Evolutionary conservation across 2,329 filamentous ascomycete species (phyloP).

Genomic region (Diaporthe helianthi): DNA sequence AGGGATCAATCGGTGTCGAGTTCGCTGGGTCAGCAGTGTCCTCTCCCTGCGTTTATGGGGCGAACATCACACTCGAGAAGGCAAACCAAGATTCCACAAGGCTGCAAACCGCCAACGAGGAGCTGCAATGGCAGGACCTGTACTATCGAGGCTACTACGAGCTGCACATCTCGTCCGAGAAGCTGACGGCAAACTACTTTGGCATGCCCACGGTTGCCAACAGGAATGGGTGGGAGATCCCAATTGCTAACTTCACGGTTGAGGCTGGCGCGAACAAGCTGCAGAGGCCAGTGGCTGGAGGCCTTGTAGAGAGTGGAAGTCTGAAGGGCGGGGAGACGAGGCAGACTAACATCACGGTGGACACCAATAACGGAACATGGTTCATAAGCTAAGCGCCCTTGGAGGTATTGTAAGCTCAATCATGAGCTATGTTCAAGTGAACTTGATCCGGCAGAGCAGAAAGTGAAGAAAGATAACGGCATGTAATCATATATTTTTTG

Average conservation of each 20-base stretch:
- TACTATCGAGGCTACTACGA: slow-evolving; percentile 80
- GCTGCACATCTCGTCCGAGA: slow-evolving; percentile 62
- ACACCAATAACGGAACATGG: slow-evolving; percentile 21
- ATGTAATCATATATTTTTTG: neutral
- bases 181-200: slow-evolving; percentile 70
- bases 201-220: slow-evolving; percentile 65
- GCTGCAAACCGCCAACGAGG: slow-evolving; percentile 60
- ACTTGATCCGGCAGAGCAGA: neutral
- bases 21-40: slow-evolving; percentile 73
- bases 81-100: slow-evolving; percentile 56
- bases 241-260: slow-evolving; percentile 75
- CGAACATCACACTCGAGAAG: slow-evolving; percentile 60
- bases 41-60: slow-evolving; percentile 64
- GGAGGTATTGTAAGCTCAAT: neutral
- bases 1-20: slow-evolving; percentile 66
- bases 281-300: slow-evolving; percentile 50
- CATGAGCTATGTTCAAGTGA: neutral
- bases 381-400: slow-evolving; percentile 20
- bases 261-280: slow-evolving; percentile 66
- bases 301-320: slow-evolving; percentile 59
- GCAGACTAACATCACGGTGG: slow-evolving; percentile 26
- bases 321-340: slow-evolving; percentile 52
- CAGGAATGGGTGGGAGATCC: slow-evolving; percentile 69
- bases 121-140: slow-evolving; percentile 75
- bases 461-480: neutral